A percentile compares a stretch with the other conserved stretches of the same genome.
Conservation (phyloP, 2,329 filamentous ascomycete genomes). For the Pseudocercospora cruenta region DNA sequence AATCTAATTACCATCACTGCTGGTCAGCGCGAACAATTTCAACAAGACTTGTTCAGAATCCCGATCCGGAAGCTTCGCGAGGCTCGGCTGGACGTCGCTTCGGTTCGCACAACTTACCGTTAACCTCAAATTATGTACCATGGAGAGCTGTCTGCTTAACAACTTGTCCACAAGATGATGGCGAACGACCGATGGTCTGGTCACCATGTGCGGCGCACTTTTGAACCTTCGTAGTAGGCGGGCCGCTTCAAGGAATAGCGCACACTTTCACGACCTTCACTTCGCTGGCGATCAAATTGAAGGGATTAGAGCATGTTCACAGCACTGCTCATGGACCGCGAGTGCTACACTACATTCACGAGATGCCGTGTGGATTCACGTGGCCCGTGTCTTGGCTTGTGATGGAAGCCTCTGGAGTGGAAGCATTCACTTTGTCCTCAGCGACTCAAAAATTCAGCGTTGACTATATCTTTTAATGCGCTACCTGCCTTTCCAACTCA, state of each 20-base stretch:
- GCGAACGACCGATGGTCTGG: background rate
- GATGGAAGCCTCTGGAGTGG: background rate
- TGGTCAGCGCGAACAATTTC: background rate
- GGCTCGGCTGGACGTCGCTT: background rate
- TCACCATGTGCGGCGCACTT: too few species aligned
- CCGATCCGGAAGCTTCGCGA: background rate
- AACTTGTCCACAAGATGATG: background rate
- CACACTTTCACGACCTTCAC: background rate
- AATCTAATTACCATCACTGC: background rate
- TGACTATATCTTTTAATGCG: background rate
- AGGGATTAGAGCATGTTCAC: background rate
- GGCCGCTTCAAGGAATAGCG: background rate
- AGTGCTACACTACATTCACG: background rate
- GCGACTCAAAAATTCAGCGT: background rate
- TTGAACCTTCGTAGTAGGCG: background rate
- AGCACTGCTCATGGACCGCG: background rate
- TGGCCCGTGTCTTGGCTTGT: background rate
- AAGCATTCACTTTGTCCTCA: slow-evolving; percentile 4
- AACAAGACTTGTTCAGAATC: background rate
- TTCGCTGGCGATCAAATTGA: background rate
- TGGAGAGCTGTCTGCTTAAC: background rate
- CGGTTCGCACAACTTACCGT: background rate
- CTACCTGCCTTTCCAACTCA: background rate
- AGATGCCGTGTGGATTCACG: background rate
- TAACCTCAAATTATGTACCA: background rate